Conservation (phyloP, 2,329 filamentous ascomycete genomes). For the Trichoderma lentiforme region DNA sequence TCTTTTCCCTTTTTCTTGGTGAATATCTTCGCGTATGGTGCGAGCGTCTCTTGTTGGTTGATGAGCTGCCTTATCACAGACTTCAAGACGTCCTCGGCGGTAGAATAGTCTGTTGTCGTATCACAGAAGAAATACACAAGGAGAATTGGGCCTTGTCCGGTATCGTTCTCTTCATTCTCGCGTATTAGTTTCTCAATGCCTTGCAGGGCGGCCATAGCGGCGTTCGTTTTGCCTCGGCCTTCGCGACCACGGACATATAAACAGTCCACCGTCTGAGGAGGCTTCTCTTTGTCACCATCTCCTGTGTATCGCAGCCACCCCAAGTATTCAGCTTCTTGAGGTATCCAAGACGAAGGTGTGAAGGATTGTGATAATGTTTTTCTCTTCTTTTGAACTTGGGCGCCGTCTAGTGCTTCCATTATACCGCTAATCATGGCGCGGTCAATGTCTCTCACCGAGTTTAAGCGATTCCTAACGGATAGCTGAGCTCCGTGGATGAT, state of each 20-base stretch:
- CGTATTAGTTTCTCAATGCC: slow-evolving; percentile 32
- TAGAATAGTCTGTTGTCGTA: slow-evolving; percentile 34
- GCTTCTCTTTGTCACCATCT: slow-evolving; percentile 17
- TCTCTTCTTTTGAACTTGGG: slow-evolving; percentile 34
- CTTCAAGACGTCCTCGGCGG: slow-evolving; percentile 41
- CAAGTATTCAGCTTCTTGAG: background rate
- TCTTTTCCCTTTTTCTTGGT: slow-evolving; percentile 29
- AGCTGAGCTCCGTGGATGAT: slow-evolving; percentile 36
- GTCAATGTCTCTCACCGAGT: slow-evolving; percentile 37
- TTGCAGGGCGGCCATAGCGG: slow-evolving; percentile 37
- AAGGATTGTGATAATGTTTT: slow-evolving; percentile 24
- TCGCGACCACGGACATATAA: slow-evolving; percentile 41
- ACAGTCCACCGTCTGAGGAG: slow-evolving; percentile 28
- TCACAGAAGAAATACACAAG: slow-evolving; percentile 44
- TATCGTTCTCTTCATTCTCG: slow-evolving; percentile 20
- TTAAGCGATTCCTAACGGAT: slow-evolving; percentile 36
- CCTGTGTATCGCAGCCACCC: background rate
- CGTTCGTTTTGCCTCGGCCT: slow-evolving; percentile 42
- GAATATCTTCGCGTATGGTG: slow-evolving; percentile 37
- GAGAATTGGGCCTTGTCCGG: slow-evolving; percentile 28
- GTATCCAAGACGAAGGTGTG: background rate
- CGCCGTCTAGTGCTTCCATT: slow-evolving; percentile 34
- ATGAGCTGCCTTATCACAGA: slow-evolving; percentile 40
- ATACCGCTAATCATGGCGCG: slow-evolving; percentile 31
- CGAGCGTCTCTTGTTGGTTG: slow-evolving; percentile 31